Base-by-base conservation (phyloP, 2,329 filamentous ascomycete genomes). In the Xylaria sp. region DNA sequence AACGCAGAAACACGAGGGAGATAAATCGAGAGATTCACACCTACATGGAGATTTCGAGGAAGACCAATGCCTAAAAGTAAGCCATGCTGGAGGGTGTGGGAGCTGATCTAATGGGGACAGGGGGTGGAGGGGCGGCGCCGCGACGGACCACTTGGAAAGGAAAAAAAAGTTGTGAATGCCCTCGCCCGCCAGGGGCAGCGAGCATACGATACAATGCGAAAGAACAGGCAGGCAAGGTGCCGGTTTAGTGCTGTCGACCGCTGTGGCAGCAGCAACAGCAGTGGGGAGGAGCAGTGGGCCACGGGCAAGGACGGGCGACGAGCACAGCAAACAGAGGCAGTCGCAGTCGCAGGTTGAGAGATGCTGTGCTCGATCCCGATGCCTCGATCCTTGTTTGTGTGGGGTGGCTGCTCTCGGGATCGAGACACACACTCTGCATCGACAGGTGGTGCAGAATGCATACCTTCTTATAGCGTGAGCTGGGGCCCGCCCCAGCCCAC, bases 361-460 rank as follows among this genome's bases (percentile, higher is more conserved):
- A 55, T 67, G 55, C 61, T 64, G 62, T 43, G 63, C 68, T 69
- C 73, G 74, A 75, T 75, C 73, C 46, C 68, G 39, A 61, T 59
- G 63, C n/a, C 51, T 68, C 73, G 74, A 75, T 74, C 73, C 46
- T 49, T 56, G 64, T 31, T 36, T 51, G 23, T 36, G 64, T 71
- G 66, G 69, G 57, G 62, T 49, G 41, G 55, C 46, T 31, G 52
- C 18, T 55, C 54, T 71, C 52, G 64, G 62, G 72, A 73, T 74
- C 74, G 74, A 67, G 66, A 28, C 28, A 73, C 61, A 63, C 55
- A 68, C 69, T 68, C 66, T 71, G 52, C 62, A 73, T 75, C 71
- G 65, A 51, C 52, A 28, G 13, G 23, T 25, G 39, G 55, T 46
- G 31, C 15, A 36, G 28, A 9, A n/a, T 55, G 54, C 12, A 54